phyloP scores from a whole-genome alignment of 371 early-diverging fungal species.

The Mucor velutinosus region DNA sequence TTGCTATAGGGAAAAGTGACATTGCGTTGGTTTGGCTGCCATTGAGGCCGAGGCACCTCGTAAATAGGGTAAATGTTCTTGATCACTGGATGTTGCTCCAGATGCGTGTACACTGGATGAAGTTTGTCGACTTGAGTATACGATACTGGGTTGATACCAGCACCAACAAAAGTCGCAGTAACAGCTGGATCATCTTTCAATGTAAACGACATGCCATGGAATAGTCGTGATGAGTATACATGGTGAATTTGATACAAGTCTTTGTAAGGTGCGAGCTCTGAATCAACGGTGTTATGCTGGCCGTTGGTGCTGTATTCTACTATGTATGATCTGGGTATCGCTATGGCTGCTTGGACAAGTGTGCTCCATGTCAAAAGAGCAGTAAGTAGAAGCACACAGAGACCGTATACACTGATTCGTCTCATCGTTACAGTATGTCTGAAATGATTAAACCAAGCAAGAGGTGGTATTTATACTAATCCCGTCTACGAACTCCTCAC shows the following conservation, averaged over 20 bases:
- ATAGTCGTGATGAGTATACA: slow-evolving; percentile 27
- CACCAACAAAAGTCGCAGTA: not conserved
- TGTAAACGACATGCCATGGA: slow-evolving; percentile 32
- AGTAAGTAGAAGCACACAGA: not conserved
- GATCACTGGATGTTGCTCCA: slow-evolving; percentile 21
- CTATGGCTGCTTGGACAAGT: not conserved
- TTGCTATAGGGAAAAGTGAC: slow-evolving; percentile 12
- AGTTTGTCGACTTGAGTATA: slow-evolving; percentile 3
- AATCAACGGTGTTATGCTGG: not conserved
- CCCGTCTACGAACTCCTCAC: not conserved
- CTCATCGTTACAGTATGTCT: not conserved
- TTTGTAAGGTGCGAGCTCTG: slow-evolving; percentile 1
- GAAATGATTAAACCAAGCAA: not conserved
- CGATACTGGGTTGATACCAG: not conserved
- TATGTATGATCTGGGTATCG: slow-evolving; percentile 44
- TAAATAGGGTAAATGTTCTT: slow-evolving; percentile 34
- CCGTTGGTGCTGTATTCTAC: slow-evolving; percentile 34
- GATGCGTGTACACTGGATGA: slow-evolving; percentile 29
- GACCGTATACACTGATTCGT: not conserved
- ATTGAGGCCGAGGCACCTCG: slow-evolving; percentile 34
- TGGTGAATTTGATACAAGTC: slow-evolving; percentile 27
- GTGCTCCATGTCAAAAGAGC: not conserved
- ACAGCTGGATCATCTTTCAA: slow-evolving; percentile 8
- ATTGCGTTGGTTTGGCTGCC: not conserved
- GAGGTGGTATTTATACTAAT: not conserved